A percentile compares a stretch with the other conserved stretches of the same genome.
phyloP scores from a whole-genome alignment of 140 eudicot species.

The Bidens hawaiensis region DNA sequence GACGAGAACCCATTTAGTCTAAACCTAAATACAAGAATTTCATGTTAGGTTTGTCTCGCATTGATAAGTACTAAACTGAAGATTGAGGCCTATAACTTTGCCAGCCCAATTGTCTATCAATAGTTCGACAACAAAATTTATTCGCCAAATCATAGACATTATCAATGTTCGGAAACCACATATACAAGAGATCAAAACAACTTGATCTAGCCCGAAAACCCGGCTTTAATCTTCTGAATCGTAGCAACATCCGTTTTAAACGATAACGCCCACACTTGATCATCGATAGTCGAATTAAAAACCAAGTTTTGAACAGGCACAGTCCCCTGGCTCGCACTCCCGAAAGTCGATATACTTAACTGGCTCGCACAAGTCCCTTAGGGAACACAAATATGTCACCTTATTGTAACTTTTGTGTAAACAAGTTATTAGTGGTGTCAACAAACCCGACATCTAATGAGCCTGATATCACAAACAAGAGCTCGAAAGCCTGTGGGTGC shows the following conservation, averaged over 20 bases:
- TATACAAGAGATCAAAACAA: background rate
- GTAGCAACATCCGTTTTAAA: slow-evolving; percentile 11
- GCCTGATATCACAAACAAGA: slow-evolving; percentile 15
- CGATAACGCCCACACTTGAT: slow-evolving; percentile 7
- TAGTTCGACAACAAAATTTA: background rate
- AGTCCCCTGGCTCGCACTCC: slow-evolving; percentile 16
- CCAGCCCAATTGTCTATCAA: no score
- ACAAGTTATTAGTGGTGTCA: slow-evolving; percentile 14
- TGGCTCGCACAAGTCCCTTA: slow-evolving; percentile 17
- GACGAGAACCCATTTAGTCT: no score
- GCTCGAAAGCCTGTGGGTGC: slow-evolving; percentile 25
- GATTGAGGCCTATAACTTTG: no score
- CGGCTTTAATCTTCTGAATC: slow-evolving; percentile 10
- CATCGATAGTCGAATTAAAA: slow-evolving; percentile 1
- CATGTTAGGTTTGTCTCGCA: no score
- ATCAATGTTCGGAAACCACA: slow-evolving; percentile 7
- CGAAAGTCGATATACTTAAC: slow-evolving; percentile 17
- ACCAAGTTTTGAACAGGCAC: slow-evolving; percentile 8
- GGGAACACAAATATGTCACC: slow-evolving; percentile 19
- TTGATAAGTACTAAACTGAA: no score
- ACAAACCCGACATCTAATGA: slow-evolving; percentile 17
- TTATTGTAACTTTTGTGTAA: slow-evolving; percentile 12
- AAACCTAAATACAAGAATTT: no score
- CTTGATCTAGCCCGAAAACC: slow-evolving; percentile 10
- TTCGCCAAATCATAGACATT: slow-evolving; percentile 10